Evolutionary conservation across 176 grass and related monocot genomes (phyloP), one percentile per base, ranked within the genome.

Genomic region (Carex littledalei): DNA sequence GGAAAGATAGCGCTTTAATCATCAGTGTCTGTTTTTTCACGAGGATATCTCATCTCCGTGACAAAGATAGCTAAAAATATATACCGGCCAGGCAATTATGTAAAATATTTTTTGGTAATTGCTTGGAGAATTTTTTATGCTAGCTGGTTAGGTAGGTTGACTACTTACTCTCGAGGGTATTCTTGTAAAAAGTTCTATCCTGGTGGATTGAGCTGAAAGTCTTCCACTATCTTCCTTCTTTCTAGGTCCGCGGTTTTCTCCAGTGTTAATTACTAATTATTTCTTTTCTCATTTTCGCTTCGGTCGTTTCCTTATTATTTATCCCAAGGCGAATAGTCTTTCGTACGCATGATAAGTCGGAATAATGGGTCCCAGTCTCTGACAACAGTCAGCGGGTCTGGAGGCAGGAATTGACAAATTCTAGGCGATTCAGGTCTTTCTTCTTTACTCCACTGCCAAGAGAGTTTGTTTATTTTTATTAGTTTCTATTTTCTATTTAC

Each of bases 361-460:
- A 52, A 29, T 18, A 29, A 56, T 65, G 79, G 79, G 79, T 0
- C 79, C 79, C 18, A 65, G 16, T 39, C 5, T 83, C 81, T 65
- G 61, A 83, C 61, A 83, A 32, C 21, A 52, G 81, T 69, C 81
- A 83, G 60, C 45, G 45, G 60, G 81, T 83, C 63, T 55, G 49
- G 58, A 83, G 63, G 58, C 81, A 67, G 26, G 47, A 83, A 83
- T 83, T 83, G 81, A 83, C 81, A 68, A 69, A 67, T 83, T 83
- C 81, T 83, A 55, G 43, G 63, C 81, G 21, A 29, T 83, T 54
- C 63, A 67, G 81, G 21, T 59, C 49, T 53, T 76, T 29, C 47
- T 26, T 7, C 43, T 52, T 75, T 52, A 21, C 71, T 26, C 20
- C 35, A 11, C 39, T 15, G 8, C 8, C 6, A 1, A 12, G 18